Evolutionary conservation across 2,329 filamentous ascomycete genomes (phyloP).

Genomic region (Didymella keratinophila): DNA sequence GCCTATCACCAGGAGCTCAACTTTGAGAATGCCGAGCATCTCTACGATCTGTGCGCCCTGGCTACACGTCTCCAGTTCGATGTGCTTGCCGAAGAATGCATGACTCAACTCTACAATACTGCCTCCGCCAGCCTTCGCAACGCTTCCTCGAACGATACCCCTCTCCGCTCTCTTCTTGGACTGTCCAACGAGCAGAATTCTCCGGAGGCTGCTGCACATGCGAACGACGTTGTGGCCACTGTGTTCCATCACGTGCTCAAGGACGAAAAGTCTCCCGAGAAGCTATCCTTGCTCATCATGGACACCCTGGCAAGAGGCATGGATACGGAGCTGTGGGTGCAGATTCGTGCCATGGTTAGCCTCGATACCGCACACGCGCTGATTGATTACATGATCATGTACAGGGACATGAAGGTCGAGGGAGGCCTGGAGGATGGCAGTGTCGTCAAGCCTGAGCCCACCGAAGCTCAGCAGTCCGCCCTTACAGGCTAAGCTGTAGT

Average conservation of each 20-base stretch:
- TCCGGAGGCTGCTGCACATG: background rate
- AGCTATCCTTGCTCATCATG: slow-evolving; percentile 26
- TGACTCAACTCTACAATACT: slow-evolving; percentile 18
- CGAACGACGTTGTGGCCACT: slow-evolving; percentile 14
- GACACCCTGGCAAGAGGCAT: slow-evolving; percentile 23
- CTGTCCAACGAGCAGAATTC: background rate
- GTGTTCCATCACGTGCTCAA: slow-evolving; percentile 33
- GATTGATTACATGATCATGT: slow-evolving; percentile 19
- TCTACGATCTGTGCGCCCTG: slow-evolving; percentile 25
- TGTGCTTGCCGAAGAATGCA: slow-evolving; percentile 25
- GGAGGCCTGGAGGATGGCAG: background rate
- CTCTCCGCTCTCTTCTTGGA: slow-evolving; percentile 16
- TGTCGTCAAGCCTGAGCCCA: slow-evolving; percentile 14
- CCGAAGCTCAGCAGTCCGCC: background rate
- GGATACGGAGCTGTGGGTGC: slow-evolving; percentile 20
- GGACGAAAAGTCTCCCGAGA: slow-evolving; percentile 15
- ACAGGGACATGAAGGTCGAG: slow-evolving; percentile 13
- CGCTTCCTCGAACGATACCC: slow-evolving; percentile 8
- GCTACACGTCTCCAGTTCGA: slow-evolving; percentile 24
- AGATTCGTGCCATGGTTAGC: slow-evolving; percentile 10
- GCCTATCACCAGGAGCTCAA: slow-evolving; percentile 19
- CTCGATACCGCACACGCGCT: slow-evolving; percentile 9
- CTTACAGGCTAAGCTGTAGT: background rate
- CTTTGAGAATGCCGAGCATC: slow-evolving; percentile 21
- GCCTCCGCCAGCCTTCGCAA: slow-evolving; percentile 13